phyloP scores from a whole-genome alignment of 345 rosid species.

The Clarkia xantiana region DNA sequence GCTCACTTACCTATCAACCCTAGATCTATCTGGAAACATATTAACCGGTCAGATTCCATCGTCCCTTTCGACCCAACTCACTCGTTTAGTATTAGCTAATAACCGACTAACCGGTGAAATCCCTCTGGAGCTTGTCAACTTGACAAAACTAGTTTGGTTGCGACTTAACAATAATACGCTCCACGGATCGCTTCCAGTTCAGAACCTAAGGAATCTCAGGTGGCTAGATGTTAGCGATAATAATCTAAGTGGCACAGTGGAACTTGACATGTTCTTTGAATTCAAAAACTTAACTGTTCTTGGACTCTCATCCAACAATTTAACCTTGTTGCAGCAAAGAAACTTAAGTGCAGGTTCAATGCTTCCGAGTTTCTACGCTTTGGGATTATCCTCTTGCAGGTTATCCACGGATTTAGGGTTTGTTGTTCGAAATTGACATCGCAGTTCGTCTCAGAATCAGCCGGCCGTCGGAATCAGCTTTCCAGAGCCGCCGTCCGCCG shows the following conservation, averaged over 20 bases:
- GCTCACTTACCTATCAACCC: neutral
- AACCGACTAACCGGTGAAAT: constrained; percentile 11
- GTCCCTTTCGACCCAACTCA: constrained; percentile 1
- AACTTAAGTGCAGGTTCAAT: neutral
- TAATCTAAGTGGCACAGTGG: constrained; percentile 5
- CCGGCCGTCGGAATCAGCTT: too few relatives aligned
- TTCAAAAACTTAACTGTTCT: neutral
- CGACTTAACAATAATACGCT: neutral
- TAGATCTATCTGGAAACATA: neutral
- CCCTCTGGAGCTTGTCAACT: constrained; percentile 3
- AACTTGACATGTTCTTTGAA: neutral
- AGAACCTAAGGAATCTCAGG: constrained; percentile 1
- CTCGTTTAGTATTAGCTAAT: fast-evolving
- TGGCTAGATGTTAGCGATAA: neutral
- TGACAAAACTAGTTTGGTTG: constrained; percentile 4
- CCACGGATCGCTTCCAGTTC: constrained; percentile 11
- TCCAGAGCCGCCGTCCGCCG: too few relatives aligned
- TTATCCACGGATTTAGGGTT: too few relatives aligned
- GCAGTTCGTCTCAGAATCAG: too few relatives aligned
- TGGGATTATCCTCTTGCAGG: constrained; percentile 14
- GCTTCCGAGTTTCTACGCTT: fast-evolving
- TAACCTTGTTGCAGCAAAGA: constrained; percentile 1
- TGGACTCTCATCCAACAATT: constrained; percentile 5
- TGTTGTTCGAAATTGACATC: too few relatives aligned
- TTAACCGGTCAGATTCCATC: constrained; percentile 6